These are phyloP conservation scores for Centaurea solstitialis DNA, from an alignment of 129 eudicot genomes.

Conservation along the genomic window DNA sequence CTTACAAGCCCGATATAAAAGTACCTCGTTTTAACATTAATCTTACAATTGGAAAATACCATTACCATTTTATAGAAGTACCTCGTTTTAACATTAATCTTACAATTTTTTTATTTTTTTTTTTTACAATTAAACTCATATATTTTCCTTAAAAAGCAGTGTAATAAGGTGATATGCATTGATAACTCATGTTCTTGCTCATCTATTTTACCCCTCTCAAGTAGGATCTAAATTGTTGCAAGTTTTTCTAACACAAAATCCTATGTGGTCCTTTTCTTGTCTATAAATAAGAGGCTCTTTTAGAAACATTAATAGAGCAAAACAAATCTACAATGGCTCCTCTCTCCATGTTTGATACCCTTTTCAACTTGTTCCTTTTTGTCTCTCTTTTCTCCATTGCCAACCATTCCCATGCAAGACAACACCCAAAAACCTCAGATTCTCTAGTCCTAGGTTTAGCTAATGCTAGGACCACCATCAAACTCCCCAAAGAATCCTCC, in stretches of 20 bases:
- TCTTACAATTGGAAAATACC: no score
- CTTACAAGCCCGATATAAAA: no score
- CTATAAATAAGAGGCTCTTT: conserved; percentile 30
- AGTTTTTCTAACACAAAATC: neutral
- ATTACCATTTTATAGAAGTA: no score
- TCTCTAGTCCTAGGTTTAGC: conserved; percentile 65
- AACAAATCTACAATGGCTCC: conserved; percentile 30
- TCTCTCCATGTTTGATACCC: conserved; percentile 15
- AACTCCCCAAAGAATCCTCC: conserved; percentile 39
- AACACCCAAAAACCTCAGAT: conserved; percentile 25
- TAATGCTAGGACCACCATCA: conserved; percentile 40
- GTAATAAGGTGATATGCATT: neutral
- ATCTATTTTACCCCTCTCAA: neutral
- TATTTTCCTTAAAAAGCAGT: neutral
- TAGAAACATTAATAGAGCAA: conserved; percentile 6
- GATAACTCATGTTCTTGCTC: neutral
- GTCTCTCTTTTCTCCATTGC: conserved; percentile 24
- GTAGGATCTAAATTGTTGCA: neutral
- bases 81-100: no score
- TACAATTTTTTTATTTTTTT: no score
- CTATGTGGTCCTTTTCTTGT: neutral
- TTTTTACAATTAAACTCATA: neutral
- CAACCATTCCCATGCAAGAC: conserved; percentile 45
- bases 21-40: no score
- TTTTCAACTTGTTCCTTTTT: conserved; percentile 30